Evolutionary conservation across 352 stramenopile genomes (phyloP), one percentile per base, ranked within the genome.

Genomic region (Pythium insidiosum): DNA sequence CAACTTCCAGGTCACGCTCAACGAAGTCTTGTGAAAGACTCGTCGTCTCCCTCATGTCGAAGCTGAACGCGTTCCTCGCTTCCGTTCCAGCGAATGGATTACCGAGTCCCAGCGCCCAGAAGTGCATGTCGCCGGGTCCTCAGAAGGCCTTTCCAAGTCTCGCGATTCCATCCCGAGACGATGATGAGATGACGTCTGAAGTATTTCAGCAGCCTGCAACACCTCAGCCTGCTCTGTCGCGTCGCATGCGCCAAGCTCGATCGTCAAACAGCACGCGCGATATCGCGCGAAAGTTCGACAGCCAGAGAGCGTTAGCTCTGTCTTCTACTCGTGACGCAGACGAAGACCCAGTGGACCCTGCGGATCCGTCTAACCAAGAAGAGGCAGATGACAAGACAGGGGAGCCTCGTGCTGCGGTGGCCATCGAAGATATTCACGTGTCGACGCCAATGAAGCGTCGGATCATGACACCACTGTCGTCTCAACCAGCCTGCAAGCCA

Each of bases 1-100:
- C 39, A n/a, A 1, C 19, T 10, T 37, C 24, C 23, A 21, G 13
- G n/a, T n/a, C n/a, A n/a, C n/a, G n/a, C n/a, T n/a, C n/a, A n/a
- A n/a, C n/a, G n/a, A n/a, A n/a, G n/a, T n/a, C 26, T 20, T 47
- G 19, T 19, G 9, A 35, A 5, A 12, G 13, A 24, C 7, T 25
- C 25, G 20, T 26, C 20, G 37, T 4, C 21, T n/a, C 26, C 20
- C 19, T 19, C 15, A 58, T 58, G 50, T 50, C 38, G 65, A 88
- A 86, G 50, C 68, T 88, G 29, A 84, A 84, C 55, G 76, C 76
- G 29, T 88, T 88, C 61, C 58, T 88, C 53, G 76, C 76, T 37
- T 46, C 73, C 10, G 65, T 88, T 46, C 76, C 76, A 7, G 64
- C 71, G 33, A 88, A 88, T 46, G 63, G 59, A 6, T 54, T 64